Conservation (phyloP, 2,329 filamentous ascomycete genomes). For the Reticulascus tulasneorum region DNA sequence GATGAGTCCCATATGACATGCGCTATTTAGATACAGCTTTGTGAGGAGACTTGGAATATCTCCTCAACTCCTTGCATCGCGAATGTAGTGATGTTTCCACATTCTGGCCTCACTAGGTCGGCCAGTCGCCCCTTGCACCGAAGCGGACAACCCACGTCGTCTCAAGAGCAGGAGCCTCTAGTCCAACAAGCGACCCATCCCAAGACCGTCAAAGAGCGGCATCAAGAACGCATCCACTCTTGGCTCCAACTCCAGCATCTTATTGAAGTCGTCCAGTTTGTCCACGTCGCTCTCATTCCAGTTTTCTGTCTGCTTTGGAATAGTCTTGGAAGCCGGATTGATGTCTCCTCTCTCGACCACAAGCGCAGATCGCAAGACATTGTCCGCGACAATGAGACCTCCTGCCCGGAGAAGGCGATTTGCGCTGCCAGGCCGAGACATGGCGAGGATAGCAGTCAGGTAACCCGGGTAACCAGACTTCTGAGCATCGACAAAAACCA, state of each 20-base stretch:
- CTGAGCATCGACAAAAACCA: slow-evolving; percentile 52
- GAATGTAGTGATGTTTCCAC: too few relatives aligned
- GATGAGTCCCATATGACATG: too few relatives aligned
- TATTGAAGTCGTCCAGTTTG: slow-evolving; percentile 17
- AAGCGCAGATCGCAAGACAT: slow-evolving; percentile 44
- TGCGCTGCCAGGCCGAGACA: slow-evolving; percentile 32
- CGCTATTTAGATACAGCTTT: too few relatives aligned
- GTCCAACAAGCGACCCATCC: slow-evolving; percentile 31
- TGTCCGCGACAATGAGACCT: slow-evolving; percentile 51
- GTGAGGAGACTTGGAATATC: too few relatives aligned
- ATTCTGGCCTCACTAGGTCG: too few relatives aligned
- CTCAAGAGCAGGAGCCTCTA: too few relatives aligned
- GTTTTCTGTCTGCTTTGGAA: slow-evolving; percentile 9
- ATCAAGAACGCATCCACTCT: slow-evolving; percentile 36
- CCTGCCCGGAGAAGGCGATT: slow-evolving; percentile 42
- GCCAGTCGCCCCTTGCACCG: too few relatives aligned
- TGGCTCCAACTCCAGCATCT: slow-evolving; percentile 17
- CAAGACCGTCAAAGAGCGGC: slow-evolving; percentile 40
- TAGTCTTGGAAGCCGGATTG: slow-evolving; percentile 10
- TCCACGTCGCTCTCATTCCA: slow-evolving; percentile 14
- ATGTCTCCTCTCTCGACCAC: slow-evolving; percentile 32
- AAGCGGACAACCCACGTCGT: too few relatives aligned
- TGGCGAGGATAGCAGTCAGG: slow-evolving; percentile 38
- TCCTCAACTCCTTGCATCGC: too few relatives aligned
- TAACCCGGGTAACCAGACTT: slow-evolving; percentile 49